A percentile compares a stretch with the other conserved stretches of the same genome.
phyloP scores from a whole-genome alignment of 1,284 basidiomycete genomes.

The Butyriboletus pseudospeciosus region DNA sequence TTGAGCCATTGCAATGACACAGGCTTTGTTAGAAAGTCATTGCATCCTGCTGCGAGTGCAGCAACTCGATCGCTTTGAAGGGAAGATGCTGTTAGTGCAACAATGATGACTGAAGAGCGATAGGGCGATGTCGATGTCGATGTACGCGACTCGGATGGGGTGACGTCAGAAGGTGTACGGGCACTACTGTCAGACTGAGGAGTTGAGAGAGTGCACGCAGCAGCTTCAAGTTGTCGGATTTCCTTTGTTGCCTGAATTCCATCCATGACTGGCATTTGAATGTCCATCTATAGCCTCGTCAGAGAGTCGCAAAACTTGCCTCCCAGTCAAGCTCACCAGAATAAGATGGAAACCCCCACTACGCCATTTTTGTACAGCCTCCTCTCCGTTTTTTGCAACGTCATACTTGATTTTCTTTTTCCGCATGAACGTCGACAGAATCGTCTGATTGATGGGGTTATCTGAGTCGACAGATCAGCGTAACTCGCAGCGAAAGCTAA shows the following conservation, averaged over 20 bases:
- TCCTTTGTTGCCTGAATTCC: conserved; percentile 97
- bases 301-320: not conserved
- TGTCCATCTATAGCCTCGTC: conserved; percentile 80
- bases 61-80: conserved; percentile 91
- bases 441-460: conserved; percentile 98
- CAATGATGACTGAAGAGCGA: conserved; percentile 95
- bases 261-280: conserved; percentile 99
- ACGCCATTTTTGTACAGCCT: conserved; percentile 96
- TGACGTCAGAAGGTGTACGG: conserved; percentile 51
- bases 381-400: conserved; percentile 90
- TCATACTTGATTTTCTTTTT: conserved; percentile 96
- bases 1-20: conserved; percentile 95
- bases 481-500: conserved; percentile 10
- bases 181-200: conserved; percentile 51
- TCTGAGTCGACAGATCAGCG: conserved; percentile 49
- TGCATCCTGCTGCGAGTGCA: conserved; percentile 96
- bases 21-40: conserved; percentile 98
- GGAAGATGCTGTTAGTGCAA: conserved; percentile 94
- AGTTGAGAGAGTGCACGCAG: conserved; percentile 69
- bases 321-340: conserved; percentile 53
- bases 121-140: conserved; percentile 60
- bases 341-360: conserved; percentile 95
- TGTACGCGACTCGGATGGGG: conserved; percentile 42
- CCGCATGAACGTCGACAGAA: conserved; percentile 92
- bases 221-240: conserved; percentile 84